Conservation (phyloP, 305 asterid species). For the Fraxinus paxiana region DNA sequence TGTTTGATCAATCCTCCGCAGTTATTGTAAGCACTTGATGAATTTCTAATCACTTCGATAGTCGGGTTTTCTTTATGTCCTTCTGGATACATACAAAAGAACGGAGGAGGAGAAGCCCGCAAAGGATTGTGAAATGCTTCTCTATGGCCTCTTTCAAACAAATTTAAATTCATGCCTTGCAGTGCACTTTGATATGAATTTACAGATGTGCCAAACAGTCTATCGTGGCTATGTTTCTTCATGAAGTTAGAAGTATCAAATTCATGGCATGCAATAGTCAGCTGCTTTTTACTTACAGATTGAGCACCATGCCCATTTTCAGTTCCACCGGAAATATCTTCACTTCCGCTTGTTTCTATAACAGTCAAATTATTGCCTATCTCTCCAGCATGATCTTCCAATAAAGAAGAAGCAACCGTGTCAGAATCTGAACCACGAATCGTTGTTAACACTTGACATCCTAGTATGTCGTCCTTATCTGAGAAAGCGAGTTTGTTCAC, state of each 20-base stretch:
- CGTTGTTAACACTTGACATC: conserved; percentile 18
- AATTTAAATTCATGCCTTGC: conserved; percentile 20
- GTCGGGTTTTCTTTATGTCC: conserved; percentile 25
- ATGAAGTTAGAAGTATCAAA: conserved; percentile 9
- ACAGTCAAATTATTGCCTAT: conserved; percentile 18
- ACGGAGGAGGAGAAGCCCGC: conserved; percentile 24
- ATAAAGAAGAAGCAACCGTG: conserved; percentile 21
- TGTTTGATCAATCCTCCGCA: conserved; percentile 29
- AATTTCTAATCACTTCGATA: conserved; percentile 20
- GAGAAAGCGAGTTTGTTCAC: conserved; percentile 41
- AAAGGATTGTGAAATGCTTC: conserved; percentile 24
- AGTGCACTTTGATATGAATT: conserved; percentile 25
- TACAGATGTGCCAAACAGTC: conserved; percentile 23
- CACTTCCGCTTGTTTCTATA: conserved; percentile 29
- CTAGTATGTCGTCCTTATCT: conserved; percentile 33
- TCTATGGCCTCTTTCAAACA: conserved; percentile 23
- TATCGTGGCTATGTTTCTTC: conserved; percentile 24
- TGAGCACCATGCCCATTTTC: conserved; percentile 31
- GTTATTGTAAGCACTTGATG: conserved; percentile 24
- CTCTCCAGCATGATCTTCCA: conserved; percentile 15
- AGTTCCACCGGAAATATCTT: conserved; percentile 17
- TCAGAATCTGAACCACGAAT: conserved; percentile 18
- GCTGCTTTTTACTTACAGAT: conserved; percentile 26
- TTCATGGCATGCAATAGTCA: conserved; percentile 7
- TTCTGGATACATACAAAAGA: conserved; percentile 30